Percentiles rank a stretch among this genome's conserved stretches.
Conservation (phyloP, 129 eudicot species). For the Escallonia rubra region DNA sequence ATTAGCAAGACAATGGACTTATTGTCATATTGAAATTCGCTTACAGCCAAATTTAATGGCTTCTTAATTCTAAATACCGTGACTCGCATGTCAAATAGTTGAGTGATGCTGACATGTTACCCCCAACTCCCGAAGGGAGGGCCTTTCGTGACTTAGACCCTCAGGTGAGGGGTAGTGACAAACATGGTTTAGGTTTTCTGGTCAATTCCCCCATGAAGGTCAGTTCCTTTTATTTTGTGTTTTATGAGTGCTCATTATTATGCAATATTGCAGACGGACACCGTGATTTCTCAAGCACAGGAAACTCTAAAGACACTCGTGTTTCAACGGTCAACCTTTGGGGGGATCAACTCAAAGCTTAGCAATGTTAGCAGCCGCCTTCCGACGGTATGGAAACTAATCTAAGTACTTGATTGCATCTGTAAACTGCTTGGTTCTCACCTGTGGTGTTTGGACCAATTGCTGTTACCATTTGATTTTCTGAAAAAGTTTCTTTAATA, state of each 20-base stretch:
- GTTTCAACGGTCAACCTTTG: conserved; percentile 88
- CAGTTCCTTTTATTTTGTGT: too few relatives aligned
- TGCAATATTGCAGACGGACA: conserved; percentile 62
- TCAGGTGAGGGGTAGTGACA: too few relatives aligned
- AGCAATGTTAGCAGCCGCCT: conserved; percentile 94
- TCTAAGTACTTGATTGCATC: neutral
- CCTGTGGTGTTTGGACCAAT: neutral
- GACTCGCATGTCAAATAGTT: too few relatives aligned
- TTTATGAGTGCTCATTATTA: neutral
- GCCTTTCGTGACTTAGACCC: too few relatives aligned
- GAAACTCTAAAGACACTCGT: conserved; percentile 81
- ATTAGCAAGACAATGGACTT: too few relatives aligned
- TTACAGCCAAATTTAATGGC: too few relatives aligned
- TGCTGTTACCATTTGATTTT: neutral
- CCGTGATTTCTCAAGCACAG: conserved; percentile 94
- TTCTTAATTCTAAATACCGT: too few relatives aligned
- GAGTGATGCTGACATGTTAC: too few relatives aligned
- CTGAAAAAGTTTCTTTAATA: neutral
- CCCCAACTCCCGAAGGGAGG: too few relatives aligned
- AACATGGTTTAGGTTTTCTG: too few relatives aligned
- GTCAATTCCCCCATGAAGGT: too few relatives aligned
- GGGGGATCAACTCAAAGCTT: conserved; percentile 87
- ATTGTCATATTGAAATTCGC: too few relatives aligned
- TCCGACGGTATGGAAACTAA: conserved; percentile 63
- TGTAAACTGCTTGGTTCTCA: neutral